Conservation (phyloP, 2,329 filamentous ascomycete genomes). For the Colletotrichum lentis region DNA sequence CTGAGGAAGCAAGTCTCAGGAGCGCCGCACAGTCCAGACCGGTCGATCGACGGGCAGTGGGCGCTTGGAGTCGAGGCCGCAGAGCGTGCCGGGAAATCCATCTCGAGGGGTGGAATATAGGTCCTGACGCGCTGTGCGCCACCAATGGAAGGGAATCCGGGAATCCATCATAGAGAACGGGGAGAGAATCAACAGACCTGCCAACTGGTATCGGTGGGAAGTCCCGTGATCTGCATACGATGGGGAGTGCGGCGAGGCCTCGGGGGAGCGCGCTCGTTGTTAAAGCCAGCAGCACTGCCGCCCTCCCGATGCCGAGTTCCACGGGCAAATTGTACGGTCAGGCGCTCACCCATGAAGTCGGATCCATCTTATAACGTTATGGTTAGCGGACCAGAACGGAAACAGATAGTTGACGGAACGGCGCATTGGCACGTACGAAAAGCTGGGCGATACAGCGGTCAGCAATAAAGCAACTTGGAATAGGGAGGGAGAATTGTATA, state of each 20-base stretch:
- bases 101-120: constrained; percentile 10
- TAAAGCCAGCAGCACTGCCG: constrained; percentile 48
- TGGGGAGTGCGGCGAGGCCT: constrained; percentile 93
- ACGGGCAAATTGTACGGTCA: constrained; percentile 97
- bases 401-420: background rate
- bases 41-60: constrained; percentile 2
- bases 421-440: constrained; percentile 63
- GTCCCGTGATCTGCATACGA: constrained; percentile 97
- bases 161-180: constrained; percentile 62
- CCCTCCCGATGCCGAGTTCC: constrained; percentile 70
- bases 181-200: constrained; percentile 87
- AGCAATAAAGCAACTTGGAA: constrained; percentile 2
- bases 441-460: constrained; percentile 51
- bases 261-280: constrained; percentile 65
- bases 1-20: constrained; percentile 35
- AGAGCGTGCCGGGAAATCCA: constrained; percentile 23
- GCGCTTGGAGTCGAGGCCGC: constrained; percentile 17
- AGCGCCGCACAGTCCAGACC: constrained; percentile 19
- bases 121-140: constrained; percentile 33
- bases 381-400: constrained; percentile 39
- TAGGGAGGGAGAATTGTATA: constrained; percentile 19
- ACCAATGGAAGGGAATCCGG: constrained; percentile 46
- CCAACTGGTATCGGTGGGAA: constrained; percentile 99
- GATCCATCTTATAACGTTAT: constrained; percentile 76
- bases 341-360: constrained; percentile 96